These are phyloP conservation scores for Nepenthes gracilis DNA, from an alignment of 148 eudicot species.

Conservation along the genomic window DNA sequence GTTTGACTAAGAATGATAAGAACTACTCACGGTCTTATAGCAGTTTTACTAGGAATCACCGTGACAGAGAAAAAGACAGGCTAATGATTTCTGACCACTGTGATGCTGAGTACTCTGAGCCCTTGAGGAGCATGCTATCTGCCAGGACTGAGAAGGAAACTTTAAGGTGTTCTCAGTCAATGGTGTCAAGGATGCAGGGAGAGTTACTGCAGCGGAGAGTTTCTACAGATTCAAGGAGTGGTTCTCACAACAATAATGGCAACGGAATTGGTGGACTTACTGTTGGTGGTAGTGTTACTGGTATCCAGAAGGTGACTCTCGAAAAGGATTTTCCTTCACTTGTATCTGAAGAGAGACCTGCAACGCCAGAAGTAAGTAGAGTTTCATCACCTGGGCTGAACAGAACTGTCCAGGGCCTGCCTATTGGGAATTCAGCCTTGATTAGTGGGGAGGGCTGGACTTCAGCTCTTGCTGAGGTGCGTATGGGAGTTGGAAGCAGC, in stretches of 20 bases:
- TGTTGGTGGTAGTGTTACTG: constrained; percentile 20
- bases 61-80: constrained; percentile 56
- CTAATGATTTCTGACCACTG: constrained; percentile 38
- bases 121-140: constrained; percentile 34
- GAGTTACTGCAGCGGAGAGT: constrained; percentile 31
- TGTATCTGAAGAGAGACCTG: constrained; percentile 60
- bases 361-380: constrained; percentile 36
- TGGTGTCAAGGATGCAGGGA: constrained; percentile 41
- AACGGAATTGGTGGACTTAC: constrained; percentile 29
- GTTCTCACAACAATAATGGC: constrained; percentile 15
- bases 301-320: constrained; percentile 45
- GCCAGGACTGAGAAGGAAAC: constrained; percentile 45
- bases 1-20: constrained; percentile 48
- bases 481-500: constrained; percentile 35
- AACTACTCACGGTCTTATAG: constrained; percentile 40
- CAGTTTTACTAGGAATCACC: constrained; percentile 53
- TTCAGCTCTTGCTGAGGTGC: constrained; percentile 90
- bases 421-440: constrained; percentile 42
- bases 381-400: constrained; percentile 67
- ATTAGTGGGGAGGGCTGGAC: constrained; percentile 77
- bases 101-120: constrained; percentile 55
- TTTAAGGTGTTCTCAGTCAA: constrained; percentile 57
- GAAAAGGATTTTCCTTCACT: constrained; percentile 75
- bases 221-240: constrained; percentile 20
- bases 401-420: constrained; percentile 48